Conservation (phyloP, 169 alveolate genomes). For the Hammondia hammondi region DNA sequence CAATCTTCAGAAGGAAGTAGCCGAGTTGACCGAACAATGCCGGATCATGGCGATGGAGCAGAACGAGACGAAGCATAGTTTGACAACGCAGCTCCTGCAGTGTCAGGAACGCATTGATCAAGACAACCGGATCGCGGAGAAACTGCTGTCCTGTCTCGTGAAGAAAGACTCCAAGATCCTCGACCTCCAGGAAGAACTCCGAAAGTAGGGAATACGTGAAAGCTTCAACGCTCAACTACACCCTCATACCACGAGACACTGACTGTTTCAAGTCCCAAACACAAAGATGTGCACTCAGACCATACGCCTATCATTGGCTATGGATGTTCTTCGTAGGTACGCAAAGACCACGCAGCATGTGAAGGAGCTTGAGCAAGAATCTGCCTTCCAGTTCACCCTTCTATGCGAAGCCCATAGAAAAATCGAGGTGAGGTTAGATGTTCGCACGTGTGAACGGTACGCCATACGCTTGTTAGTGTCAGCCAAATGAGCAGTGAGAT, state of each 20-base stretch:
- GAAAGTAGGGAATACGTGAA: not conserved
- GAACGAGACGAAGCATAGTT: conserved; percentile 22
- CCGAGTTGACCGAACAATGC: not conserved
- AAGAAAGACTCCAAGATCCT: not conserved
- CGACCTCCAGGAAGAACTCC: not conserved
- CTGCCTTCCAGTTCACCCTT: not conserved
- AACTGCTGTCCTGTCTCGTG: not conserved
- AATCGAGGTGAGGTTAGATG: not conserved
- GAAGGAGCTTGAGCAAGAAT: not conserved
- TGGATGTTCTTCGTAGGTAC: not conserved
- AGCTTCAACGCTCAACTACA: too few species aligned
- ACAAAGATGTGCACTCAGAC: too few species aligned
- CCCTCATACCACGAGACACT: too few species aligned
- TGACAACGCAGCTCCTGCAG: conserved; percentile 15
- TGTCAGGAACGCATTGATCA: not conserved
- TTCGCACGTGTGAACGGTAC: too few species aligned
- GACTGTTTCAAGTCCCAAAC: too few species aligned
- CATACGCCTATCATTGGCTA: too few species aligned
- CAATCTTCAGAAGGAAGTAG: not conserved
- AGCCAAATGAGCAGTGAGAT: too few species aligned
- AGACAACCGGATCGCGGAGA: not conserved
- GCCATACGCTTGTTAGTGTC: too few species aligned
- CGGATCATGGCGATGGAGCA: conserved; percentile 36
- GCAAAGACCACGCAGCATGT: not conserved
- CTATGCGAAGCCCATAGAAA: conserved; percentile 1